Evolutionary conservation across 2,329 filamentous ascomycete genomes (phyloP), one percentile per base, ranked within the genome.

Genomic region (Sclerotinia subarctica): DNA sequence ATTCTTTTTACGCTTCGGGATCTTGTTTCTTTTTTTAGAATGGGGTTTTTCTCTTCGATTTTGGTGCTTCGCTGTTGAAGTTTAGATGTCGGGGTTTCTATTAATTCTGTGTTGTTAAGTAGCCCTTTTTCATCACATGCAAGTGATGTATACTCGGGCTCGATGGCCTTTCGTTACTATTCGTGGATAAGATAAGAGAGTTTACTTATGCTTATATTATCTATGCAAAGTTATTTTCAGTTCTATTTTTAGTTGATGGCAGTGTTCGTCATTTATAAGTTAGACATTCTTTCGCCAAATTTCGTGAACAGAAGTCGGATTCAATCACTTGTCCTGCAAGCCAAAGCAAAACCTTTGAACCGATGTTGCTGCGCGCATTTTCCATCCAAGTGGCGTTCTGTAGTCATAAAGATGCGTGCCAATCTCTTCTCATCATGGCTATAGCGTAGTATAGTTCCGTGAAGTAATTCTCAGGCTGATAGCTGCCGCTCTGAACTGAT

Each of bases 1-100:
- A n/a, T 5, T 82, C 13, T 82, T 8, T 84, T 82, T 68, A 81
- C 85, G 32, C 73, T 86, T 44, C 83, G 84, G 84, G 80, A 82
- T 46, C 38, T 42, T 42, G 11, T 42, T 79, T 80, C 8, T 86
- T 85, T 68, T 74, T 86, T 69, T 80, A 84, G 73, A 85, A 82
- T 66, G 82, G 82, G 2, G 74, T 85, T 63, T 80, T 80, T 0
- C 81, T 84, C 0, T 83, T 83, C 72, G 81, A 84, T 68, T 76
- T 83, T 21, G 81, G 81, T 0, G 80, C 76, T 7, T 80, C 77
- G n/a, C 76, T 82, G 74, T 81, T 84, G 78, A 78, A 80, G 5
- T 81, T 83, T 15, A 24, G 13, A 17, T 35, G 29, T 49, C 24
- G 29, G 15, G 15, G 52, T 8, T 35, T 26, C 11, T 66, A 59